Percentiles rank a stretch among this genome's conserved stretches.
These are phyloP conservation scores for Kwoniella dendrophila DNA, from an alignment of 768 basidiomycete species.

Conservation along the genomic window DNA sequence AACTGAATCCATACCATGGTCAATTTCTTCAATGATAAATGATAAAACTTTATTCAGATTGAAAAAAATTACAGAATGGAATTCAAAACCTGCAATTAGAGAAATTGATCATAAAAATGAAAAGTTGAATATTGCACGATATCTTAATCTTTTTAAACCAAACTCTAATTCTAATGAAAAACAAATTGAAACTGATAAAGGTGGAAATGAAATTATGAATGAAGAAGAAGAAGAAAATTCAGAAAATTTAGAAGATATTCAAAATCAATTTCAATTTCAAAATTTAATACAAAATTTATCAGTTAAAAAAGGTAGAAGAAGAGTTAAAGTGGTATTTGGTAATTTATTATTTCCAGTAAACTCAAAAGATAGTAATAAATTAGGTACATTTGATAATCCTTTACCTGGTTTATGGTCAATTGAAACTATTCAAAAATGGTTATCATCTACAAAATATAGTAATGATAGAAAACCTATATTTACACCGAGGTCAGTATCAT, in stretches of 20 bases:
- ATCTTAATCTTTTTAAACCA: not conserved
- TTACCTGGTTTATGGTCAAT: constrained; percentile 19
- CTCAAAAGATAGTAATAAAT: constrained; percentile 14
- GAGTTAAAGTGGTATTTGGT: constrained; percentile 10
- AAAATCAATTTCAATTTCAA: no score
- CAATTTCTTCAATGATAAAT: not conserved
- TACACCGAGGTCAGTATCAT: constrained; percentile 16
- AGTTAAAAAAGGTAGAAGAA: constrained; percentile 7
- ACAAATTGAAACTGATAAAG: not conserved
- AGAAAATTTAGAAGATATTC: not conserved
- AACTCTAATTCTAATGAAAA: not conserved
- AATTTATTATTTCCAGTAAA: constrained; percentile 9
- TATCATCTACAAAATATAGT: not conserved
- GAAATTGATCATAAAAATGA: constrained; percentile 23
- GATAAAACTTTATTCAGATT: constrained; percentile 18
- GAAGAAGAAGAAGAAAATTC: not conserved
- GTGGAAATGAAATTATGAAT: not conserved
- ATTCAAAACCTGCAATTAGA: constrained; percentile 14
- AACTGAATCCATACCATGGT: constrained; percentile 15
- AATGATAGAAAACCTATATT: constrained; percentile 11
- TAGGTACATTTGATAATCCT: constrained; percentile 15
- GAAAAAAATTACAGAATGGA: constrained; percentile 18
- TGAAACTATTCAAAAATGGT: constrained; percentile 16
- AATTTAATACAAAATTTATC: not conserved
- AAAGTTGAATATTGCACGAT: constrained; percentile 1